Evolutionary conservation across 148 eudicot genomes (phyloP), one percentile per base, ranked within the genome.

Genomic region (Rhododendron henanense): DNA sequence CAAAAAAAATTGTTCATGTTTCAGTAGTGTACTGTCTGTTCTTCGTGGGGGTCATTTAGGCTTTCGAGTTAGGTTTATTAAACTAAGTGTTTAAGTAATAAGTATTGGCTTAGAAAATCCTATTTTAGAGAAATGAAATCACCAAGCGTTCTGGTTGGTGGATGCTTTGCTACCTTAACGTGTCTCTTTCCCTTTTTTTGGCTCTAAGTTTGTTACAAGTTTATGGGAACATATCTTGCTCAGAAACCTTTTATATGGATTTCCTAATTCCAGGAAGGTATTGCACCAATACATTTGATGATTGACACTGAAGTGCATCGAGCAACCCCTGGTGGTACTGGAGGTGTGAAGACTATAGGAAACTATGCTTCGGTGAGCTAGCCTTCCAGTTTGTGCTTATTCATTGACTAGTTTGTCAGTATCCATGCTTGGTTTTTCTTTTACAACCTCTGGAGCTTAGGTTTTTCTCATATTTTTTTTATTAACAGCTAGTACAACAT

Each of bases 281-380:
- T 95, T 84, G 93, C 98, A 48, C 98, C 98, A 85, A 95, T 97
- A 81, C 93, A 95, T 89, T 88, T 97, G 93, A 85, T 95, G 78
- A 90, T 97, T 87, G 98, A 97, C 90, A 95, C 93, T 80, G 95
- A 97, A 87, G 89, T 97, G 90, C 99, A 97, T 88, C 94, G 98
- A 85, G 99, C 99, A 86, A 90, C 93, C 79, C 99, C 99, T 84
- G 99, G 99, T 87, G 99, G 99, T 81, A 97, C 99, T 47, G 98
- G 98, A 87, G 98, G 96, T 84, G 96, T 97, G 44, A 97, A 97
- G 90, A 93, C 94, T 75, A 91, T 97, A 44, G 99, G 99, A 85
- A 97, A 97, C 81, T 97, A 97, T 89, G 99, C 98, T 81, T 94
- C 98, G 69, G 99, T 97, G 90, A 91, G 89, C 23, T 81, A 86